phyloP scores from a whole-genome alignment of 345 rosid genomes.

The Adansonia digitata region DNA sequence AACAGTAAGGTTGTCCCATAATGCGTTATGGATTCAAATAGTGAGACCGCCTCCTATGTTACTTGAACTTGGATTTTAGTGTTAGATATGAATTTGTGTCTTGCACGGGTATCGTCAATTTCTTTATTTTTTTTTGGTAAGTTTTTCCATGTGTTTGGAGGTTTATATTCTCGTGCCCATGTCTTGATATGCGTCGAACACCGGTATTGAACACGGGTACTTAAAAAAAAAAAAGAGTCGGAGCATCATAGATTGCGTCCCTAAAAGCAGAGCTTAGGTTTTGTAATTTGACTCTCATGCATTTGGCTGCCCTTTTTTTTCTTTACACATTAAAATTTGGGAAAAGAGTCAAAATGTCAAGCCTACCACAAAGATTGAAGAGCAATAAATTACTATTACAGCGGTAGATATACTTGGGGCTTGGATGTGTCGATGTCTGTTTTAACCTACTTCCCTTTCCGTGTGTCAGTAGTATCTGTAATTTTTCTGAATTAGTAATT shows the following conservation, averaged over 20 bases:
- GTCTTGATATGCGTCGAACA: no score
- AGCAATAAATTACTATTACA: background rate
- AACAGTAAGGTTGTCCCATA: background rate
- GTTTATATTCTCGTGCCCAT: no score
- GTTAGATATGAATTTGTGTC: no score
- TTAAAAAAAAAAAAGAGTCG: no score
- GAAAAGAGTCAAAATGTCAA: background rate
- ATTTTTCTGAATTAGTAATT: background rate
- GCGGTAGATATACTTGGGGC: background rate
- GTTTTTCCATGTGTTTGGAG: no score
- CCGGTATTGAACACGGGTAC: no score
- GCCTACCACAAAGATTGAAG: background rate
- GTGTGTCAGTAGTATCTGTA: background rate
- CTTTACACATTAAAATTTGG: background rate
- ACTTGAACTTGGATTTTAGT: no score
- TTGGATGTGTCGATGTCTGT: background rate
- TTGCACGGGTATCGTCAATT: no score
- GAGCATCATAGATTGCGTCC: no score
- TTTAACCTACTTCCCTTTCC: background rate
- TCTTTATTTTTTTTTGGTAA: no score
- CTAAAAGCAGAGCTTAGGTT: background rate
- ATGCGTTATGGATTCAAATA: background rate
- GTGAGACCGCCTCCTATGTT: background rate
- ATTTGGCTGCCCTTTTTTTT: background rate
- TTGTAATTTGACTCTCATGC: background rate